Conservation (phyloP, 345 rosid species). For the Hibiscus syriacus region DNA sequence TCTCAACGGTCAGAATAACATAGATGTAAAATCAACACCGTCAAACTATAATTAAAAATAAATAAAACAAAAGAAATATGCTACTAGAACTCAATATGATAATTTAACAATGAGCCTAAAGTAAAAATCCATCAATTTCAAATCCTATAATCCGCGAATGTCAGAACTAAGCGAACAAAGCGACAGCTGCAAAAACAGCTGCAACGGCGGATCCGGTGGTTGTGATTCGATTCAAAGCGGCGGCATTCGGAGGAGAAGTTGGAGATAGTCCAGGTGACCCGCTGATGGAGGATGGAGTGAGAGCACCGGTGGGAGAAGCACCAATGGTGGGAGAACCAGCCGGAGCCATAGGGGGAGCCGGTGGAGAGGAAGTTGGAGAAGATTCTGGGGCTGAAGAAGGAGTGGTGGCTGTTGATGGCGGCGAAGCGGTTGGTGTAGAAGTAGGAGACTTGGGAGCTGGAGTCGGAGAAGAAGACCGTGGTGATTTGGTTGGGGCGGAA, state of each 20-base stretch:
- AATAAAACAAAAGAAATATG: background rate
- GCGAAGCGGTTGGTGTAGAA: background rate
- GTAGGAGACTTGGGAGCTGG: slow-evolving; percentile 22
- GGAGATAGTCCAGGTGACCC: background rate
- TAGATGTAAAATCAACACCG: slow-evolving; percentile 1
- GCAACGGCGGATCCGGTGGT: slow-evolving; percentile 31
- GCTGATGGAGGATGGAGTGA: background rate
- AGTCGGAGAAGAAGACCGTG: slow-evolving; percentile 26
- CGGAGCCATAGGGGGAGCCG: slow-evolving; percentile 18
- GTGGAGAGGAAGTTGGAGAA: slow-evolving; percentile 16
- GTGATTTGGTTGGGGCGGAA: slow-evolving; percentile 47
- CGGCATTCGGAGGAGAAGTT: slow-evolving; percentile 17
- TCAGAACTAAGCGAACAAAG: slow-evolving; percentile 46
- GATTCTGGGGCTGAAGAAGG: background rate
- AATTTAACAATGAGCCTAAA: slow-evolving; percentile 1
- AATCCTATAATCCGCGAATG: background rate
- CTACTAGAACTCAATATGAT: background rate
- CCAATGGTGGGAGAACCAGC: slow-evolving; percentile 1
- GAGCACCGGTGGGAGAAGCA: background rate
- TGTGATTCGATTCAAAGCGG: slow-evolving; percentile 32
- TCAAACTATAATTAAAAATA: slow-evolving; percentile 16
- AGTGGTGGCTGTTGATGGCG: slow-evolving; percentile 13
- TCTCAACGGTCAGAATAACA: slow-evolving; percentile 24
- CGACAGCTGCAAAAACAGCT: slow-evolving; percentile 21
- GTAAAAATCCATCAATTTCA: slow-evolving; percentile 2